Evolutionary conservation across 768 basidiomycete genomes (phyloP).

Genomic region (Pleurotus ostreatus): DNA sequence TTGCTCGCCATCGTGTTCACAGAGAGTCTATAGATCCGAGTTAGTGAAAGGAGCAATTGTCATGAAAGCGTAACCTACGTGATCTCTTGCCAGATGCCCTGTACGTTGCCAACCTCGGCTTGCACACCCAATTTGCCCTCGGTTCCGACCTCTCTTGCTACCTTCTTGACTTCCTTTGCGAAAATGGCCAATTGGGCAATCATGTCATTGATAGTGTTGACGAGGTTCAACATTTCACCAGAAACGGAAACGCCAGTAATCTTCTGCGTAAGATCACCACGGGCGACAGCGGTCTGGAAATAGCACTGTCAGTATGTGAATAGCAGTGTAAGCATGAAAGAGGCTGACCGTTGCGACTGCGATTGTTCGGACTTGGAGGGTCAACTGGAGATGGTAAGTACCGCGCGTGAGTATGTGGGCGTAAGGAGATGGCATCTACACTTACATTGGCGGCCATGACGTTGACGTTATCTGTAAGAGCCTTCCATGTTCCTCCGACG

Average conservation of each 20-base stretch:
- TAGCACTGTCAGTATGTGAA: background rate
- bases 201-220: constrained; percentile 96
- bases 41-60: background rate
- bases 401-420: background rate
- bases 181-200: constrained; percentile 57
- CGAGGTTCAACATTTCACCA: constrained; percentile 90
- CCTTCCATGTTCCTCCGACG: constrained; percentile 96
- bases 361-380: constrained; percentile 89
- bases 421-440: constrained; percentile 10
- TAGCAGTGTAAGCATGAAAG: background rate
- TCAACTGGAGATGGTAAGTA: constrained; percentile 48
- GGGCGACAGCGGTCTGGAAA: constrained; percentile 77
- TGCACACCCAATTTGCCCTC: constrained; percentile 97
- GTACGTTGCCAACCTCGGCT: constrained; percentile 93
- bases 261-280: constrained; percentile 90
- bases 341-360: constrained; percentile 79
- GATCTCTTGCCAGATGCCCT: constrained; percentile 98
- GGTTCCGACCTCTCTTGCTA: constrained; percentile 94
- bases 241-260: constrained; percentile 88
- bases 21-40: constrained; percentile 53
- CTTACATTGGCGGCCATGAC: constrained; percentile 89
- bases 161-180: constrained; percentile 76
- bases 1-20: constrained; percentile 98
- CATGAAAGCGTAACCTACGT: constrained; percentile 53
- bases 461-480: constrained; percentile 92